Base-by-base conservation (phyloP, 768 basidiomycete genomes). In the Lentinula raphanica region DNA sequence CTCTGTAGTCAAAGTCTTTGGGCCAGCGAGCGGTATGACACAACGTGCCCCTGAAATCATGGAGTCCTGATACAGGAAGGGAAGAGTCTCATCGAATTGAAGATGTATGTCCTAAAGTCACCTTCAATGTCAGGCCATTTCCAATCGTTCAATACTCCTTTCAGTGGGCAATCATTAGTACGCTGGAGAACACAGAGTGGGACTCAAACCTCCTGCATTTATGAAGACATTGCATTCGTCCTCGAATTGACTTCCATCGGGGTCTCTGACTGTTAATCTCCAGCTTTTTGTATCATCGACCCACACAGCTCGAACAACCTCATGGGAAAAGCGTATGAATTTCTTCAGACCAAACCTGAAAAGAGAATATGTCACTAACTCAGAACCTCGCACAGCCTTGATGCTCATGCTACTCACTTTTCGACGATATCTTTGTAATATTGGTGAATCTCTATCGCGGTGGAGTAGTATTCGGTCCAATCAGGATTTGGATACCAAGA, bases 101-200 rank as follows among this genome's bases (percentile, higher is more conserved):
- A 12, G 23, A 27, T 5, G 46, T n/a, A 4, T 12, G 8, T 29
- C 4, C 15, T 27, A 1, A 27, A 11, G 38, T 21, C 21, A 49
- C 56, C 81, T 5, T 69, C 66, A 44, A 83, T 82, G 9, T 77
- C 68, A 1, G 82, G 83, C 83, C 80, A 83, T 31, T 74, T 72
- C 79, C 80, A 83, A 12, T 58, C 45, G 54, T 67, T 67, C 3
- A 67, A 36, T 29, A 65, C 59, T 5, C 65, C 65, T 66, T 17
- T 12, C 12, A 58, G 5, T 0, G 50, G 6, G 21, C 12, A 3
- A 12, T 29, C 19, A 50, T 29, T 17, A 6, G 9, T 2, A 2
- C 32, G 13, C 7, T n/a, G 19, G 8, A 9, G 15, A 17, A 25
- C 2, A 5, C 8, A 13, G n/a, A n/a, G n/a, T 21, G 32, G 23